These are phyloP conservation scores for Auricularia sp. DNA, from an alignment of 768 basidiomycete genomes.

Conservation along the genomic window DNA sequence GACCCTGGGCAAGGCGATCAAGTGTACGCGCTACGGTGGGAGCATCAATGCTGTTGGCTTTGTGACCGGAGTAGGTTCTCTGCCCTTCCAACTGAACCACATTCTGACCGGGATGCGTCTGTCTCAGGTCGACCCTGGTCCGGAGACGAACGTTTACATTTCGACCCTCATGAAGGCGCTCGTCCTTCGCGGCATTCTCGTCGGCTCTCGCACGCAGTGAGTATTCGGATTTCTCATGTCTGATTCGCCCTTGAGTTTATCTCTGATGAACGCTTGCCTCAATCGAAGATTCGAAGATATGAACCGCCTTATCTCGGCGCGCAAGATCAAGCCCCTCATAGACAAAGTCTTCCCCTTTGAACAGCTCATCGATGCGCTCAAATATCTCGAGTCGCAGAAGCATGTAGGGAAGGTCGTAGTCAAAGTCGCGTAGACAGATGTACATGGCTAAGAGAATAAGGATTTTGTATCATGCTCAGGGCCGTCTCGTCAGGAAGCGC, in stretches of 20 bases:
- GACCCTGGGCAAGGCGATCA: slow-evolving; percentile 37
- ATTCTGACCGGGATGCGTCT: background rate
- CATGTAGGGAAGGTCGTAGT: slow-evolving; percentile 60
- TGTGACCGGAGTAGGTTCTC: slow-evolving; percentile 31
- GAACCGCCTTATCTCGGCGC: slow-evolving; percentile 32
- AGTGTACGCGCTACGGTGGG: slow-evolving; percentile 32
- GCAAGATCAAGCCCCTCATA: slow-evolving; percentile 14
- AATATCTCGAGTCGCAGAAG: slow-evolving; percentile 41
- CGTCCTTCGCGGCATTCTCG: slow-evolving; percentile 40
- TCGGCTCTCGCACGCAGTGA: slow-evolving; percentile 51
- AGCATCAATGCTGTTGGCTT: slow-evolving; percentile 42
- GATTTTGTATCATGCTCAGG: no score
- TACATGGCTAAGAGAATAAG: no score
- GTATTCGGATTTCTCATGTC: slow-evolving; percentile 13
- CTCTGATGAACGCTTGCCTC: background rate
- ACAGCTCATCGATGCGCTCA: slow-evolving; percentile 40
- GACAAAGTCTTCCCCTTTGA: slow-evolving; percentile 52
- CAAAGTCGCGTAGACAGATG: slow-evolving; percentile 23
- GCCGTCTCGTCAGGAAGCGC: no score
- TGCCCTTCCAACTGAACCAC: background rate
- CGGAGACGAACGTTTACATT: slow-evolving; percentile 19
- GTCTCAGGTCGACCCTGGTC: no score
- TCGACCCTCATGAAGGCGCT: slow-evolving; percentile 31
- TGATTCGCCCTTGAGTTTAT: background rate
- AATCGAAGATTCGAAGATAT: slow-evolving; percentile 40